These are phyloP conservation scores for Leucocoprinus leucothites DNA, from an alignment of 768 basidiomycete species.

Conservation along the genomic window DNA sequence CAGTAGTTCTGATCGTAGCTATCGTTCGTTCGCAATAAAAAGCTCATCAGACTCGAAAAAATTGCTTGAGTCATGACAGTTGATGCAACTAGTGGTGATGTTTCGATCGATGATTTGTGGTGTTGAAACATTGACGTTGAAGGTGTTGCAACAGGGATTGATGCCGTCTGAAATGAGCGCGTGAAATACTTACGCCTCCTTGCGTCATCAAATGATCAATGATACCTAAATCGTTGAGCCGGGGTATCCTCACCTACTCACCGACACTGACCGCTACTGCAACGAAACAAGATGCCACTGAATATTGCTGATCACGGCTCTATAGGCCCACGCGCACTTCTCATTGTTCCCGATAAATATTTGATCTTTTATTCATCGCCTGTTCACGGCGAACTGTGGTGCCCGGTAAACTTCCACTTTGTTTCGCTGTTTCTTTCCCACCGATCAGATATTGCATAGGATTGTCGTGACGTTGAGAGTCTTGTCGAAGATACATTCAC, in stretches of 20 bases:
- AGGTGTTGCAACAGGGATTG: neutral
- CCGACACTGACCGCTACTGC: neutral
- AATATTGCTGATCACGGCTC: slow-evolving; percentile 30
- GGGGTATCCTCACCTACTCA: too few species aligned
- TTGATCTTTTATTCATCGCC: slow-evolving; percentile 73
- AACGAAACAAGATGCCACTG: slow-evolving; percentile 44
- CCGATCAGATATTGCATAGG: slow-evolving; percentile 30
- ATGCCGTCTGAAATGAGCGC: neutral
- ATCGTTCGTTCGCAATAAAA: neutral
- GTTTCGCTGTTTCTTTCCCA: slow-evolving; percentile 2
- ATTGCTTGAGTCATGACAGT: too few species aligned
- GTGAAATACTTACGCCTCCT: neutral
- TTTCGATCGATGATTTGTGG: neutral
- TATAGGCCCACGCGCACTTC: slow-evolving; percentile 33
- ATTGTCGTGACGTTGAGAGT: slow-evolving; percentile 62
- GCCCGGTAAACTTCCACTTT: slow-evolving; percentile 45
- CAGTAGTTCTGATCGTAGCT: neutral
- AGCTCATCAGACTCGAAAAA: neutral
- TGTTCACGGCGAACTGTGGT: slow-evolving; percentile 64
- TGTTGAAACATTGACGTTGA: neutral
- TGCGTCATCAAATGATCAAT: neutral
- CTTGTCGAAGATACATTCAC: slow-evolving; percentile 51
- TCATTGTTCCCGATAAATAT: slow-evolving; percentile 44
- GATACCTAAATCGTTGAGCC: neutral
- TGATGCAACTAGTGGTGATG: too few species aligned